Conservation (phyloP, 2,329 filamentous ascomycete genomes). For the Cytospora mali region DNA sequence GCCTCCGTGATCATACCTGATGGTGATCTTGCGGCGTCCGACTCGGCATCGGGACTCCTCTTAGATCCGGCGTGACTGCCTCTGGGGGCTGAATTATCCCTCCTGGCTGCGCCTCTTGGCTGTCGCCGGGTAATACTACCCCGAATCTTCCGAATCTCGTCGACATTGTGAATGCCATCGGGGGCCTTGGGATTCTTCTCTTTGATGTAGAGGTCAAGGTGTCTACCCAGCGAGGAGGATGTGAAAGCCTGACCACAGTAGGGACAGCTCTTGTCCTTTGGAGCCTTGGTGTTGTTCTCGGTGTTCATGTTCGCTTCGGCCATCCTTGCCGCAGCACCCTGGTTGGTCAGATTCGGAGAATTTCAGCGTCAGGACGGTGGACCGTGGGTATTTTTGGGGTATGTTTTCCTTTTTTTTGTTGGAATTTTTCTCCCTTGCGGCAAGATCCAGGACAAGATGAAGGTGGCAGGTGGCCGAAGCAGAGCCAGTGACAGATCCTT, state of each 20-base stretch:
- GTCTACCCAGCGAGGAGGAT: conserved; percentile 88
- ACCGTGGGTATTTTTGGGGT: too few relatives aligned
- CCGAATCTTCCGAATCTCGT: conserved; percentile 81
- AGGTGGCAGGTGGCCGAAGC: conserved; percentile 1
- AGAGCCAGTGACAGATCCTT: background rate
- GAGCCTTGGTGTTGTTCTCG: conserved; percentile 51
- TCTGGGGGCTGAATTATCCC: conserved; percentile 63
- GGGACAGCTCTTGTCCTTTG: conserved; percentile 85
- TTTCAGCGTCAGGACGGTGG: conserved; percentile 6
- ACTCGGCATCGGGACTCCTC: conserved; percentile 47
- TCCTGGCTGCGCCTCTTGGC: conserved; percentile 66
- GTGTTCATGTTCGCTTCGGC: conserved; percentile 36
- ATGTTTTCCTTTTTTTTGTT: too few relatives aligned
- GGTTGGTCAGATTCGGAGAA: conserved; percentile 9
- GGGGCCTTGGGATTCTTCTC: conserved; percentile 86
- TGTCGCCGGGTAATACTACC: conserved; percentile 86
- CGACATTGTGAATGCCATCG: conserved; percentile 88
- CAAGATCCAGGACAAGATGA: background rate
- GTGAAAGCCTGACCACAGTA: conserved; percentile 91
- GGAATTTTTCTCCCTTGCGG: conserved; percentile 12
- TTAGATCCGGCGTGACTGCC: conserved; percentile 51
- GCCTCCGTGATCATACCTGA: conserved; percentile 47
- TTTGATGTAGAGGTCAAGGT: conserved; percentile 92
- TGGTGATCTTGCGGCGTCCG: conserved; percentile 36
- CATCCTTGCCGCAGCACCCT: conserved; percentile 31